Conservation (phyloP, 345 rosid genomes). For the Bruguiera gymnorhiza region DNA sequence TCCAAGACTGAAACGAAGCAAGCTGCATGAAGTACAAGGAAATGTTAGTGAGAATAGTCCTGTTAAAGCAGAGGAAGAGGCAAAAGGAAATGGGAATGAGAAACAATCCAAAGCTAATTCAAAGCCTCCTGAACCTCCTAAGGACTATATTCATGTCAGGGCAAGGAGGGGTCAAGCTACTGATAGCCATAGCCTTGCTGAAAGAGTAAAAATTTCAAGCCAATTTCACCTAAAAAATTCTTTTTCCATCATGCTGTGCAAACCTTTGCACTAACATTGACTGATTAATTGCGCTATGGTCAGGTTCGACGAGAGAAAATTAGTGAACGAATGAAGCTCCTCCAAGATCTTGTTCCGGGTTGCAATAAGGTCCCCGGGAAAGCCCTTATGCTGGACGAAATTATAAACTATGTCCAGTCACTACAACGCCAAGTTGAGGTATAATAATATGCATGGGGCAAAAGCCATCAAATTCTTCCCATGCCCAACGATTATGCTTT, state of each 20-base stretch:
- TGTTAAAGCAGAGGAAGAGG: constrained; percentile 39
- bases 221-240: neutral
- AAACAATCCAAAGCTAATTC: constrained; percentile 19
- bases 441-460: constrained; percentile 5
- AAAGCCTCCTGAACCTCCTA: constrained; percentile 61
- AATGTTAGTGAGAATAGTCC: constrained; percentile 18
- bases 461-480: neutral
- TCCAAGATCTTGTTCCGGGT: constrained; percentile 95
- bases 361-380: constrained; percentile 97
- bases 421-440: constrained; percentile 94
- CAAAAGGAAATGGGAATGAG: constrained; percentile 20
- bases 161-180: constrained; percentile 98
- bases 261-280: constrained; percentile 7
- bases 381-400: constrained; percentile 87
- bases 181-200: constrained; percentile 93
- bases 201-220: constrained; percentile 55
- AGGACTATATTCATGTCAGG: constrained; percentile 91
- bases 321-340: constrained; percentile 92
- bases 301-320: constrained; percentile 94
- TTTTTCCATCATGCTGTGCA: neutral
- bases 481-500: constrained; percentile 11
- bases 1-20: constrained; percentile 36
- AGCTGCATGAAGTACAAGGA: constrained; percentile 19
- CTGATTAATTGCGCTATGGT: neutral
- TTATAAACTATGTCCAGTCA: constrained; percentile 90